Evolutionary conservation across 192 early-diverging fungal species (phyloP).

Genomic region (Coemansia sp.): DNA sequence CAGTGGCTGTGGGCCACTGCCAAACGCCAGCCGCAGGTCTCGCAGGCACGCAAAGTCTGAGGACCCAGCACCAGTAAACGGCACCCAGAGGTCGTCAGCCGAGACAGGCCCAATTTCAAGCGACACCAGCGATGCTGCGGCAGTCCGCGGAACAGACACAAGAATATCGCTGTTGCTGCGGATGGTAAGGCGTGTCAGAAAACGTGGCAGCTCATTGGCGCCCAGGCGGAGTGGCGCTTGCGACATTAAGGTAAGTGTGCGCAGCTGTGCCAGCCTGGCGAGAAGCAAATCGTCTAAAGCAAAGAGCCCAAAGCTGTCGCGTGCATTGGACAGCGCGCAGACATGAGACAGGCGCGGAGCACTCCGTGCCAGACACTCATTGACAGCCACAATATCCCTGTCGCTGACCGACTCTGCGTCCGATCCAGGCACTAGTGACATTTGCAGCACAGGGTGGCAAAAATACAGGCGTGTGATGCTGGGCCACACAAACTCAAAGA

Average conservation of each 20-base stretch:
- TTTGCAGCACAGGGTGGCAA: slow-evolving; percentile 14
- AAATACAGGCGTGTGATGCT: slow-evolving; percentile 24
- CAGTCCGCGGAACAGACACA: neutral
- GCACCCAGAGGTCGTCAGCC: slow-evolving; percentile 27
- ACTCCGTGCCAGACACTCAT: slow-evolving; percentile 10
- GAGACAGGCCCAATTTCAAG: slow-evolving; percentile 37
- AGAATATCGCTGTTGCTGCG: neutral
- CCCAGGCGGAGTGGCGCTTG: slow-evolving; percentile 6
- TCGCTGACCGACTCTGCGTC: slow-evolving; percentile 10
- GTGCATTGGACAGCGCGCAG: slow-evolving; percentile 21
- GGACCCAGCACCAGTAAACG: slow-evolving; percentile 1
- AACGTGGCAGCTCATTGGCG: slow-evolving; percentile 1
- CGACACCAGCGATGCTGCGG: slow-evolving; percentile 4
- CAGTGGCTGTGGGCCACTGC: neutral
- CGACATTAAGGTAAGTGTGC: slow-evolving; percentile 11
- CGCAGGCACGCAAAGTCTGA: slow-evolving; percentile 16
- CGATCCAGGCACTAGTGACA: neutral
- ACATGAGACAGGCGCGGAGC: slow-evolving; percentile 17
- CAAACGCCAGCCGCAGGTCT: slow-evolving; percentile 21
- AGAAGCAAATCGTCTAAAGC: slow-evolving; percentile 35
- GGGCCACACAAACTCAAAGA: slow-evolving; percentile 32
- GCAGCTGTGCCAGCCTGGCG: slow-evolving; percentile 8
- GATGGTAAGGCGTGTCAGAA: slow-evolving; percentile 12
- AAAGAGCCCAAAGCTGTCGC: slow-evolving; percentile 45
- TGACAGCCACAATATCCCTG: slow-evolving; percentile 16